Conservation (phyloP, 2,329 filamentous ascomycete genomes). For the Setomelanomma holmii region DNA sequence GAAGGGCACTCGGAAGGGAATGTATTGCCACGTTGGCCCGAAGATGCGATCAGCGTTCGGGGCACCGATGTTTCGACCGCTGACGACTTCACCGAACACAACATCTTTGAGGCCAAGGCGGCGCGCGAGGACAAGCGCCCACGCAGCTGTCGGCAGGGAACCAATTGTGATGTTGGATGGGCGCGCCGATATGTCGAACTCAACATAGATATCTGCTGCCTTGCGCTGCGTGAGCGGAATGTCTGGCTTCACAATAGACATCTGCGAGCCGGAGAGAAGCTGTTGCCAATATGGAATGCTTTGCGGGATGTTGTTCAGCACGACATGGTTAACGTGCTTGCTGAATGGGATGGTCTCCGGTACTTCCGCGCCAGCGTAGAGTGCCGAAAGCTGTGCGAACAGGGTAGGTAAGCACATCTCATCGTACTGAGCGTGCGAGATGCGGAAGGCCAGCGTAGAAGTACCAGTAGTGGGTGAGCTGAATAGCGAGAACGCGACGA, state of each 20-base stretch:
- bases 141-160: slow-evolving; percentile 71
- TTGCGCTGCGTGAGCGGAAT: slow-evolving; percentile 38
- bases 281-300: slow-evolving; percentile 68
- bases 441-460: slow-evolving; percentile 63
- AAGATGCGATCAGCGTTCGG: slow-evolving; percentile 63
- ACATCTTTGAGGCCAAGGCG: slow-evolving; percentile 63
- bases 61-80: slow-evolving; percentile 67
- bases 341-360: slow-evolving; percentile 52
- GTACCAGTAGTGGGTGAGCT: slow-evolving; percentile 64
- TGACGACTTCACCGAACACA: slow-evolving; percentile 71
- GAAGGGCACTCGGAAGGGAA: slow-evolving; percentile 68
- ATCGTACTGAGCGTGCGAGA: slow-evolving; percentile 75
- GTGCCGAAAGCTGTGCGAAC: slow-evolving; percentile 65
- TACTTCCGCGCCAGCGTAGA: slow-evolving; percentile 54
- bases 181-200: slow-evolving; percentile 51
- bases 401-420: slow-evolving; percentile 71
- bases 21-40: slow-evolving; percentile 72
- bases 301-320: slow-evolving; percentile 49
- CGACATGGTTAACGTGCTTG: slow-evolving; percentile 53
- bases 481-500: slow-evolving; percentile 55
- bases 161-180: slow-evolving; percentile 66
- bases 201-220: slow-evolving; percentile 38
- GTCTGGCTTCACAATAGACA: slow-evolving; percentile 50
- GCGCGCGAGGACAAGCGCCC: slow-evolving; percentile 68
- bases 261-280: slow-evolving; percentile 63